Percentiles rank a stretch among this genome's conserved stretches.
Evolutionary conservation across 805 yeast genomes (phyloP).

Genomic region (Candida incommunis): DNA sequence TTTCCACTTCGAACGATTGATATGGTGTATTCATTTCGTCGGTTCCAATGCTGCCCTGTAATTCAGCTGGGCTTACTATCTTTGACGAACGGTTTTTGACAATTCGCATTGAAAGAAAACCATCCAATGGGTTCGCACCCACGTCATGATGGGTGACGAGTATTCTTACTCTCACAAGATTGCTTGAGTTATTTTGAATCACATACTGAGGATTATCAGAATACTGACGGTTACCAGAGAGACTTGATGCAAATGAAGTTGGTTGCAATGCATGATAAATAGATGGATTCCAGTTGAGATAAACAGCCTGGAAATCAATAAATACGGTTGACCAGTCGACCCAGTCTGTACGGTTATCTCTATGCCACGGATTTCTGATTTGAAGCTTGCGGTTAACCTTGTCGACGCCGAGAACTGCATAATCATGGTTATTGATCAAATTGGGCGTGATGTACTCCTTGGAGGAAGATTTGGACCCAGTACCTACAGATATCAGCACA

Average conservation of each 20-base stretch:
- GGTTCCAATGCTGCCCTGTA: neutral
- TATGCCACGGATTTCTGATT: neutral
- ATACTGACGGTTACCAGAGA: neutral
- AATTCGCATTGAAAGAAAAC: neutral
- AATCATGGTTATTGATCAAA: neutral
- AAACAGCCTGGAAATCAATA: conserved; percentile 1
- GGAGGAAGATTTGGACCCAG: neutral
- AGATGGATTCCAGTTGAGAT: conserved; percentile 1
- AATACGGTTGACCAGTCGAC: neutral
- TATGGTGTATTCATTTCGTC: neutral
- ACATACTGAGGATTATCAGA: neutral
- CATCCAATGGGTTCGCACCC: neutral
- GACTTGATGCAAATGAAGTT: neutral
- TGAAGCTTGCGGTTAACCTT: neutral
- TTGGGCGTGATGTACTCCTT: neutral
- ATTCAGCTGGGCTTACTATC: neutral
- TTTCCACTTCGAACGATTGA: neutral
- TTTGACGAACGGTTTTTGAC: neutral
- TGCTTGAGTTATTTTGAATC: neutral
- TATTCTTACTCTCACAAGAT: neutral
- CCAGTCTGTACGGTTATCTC: neutral
- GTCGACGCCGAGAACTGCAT: neutral
- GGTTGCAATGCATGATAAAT: conserved; percentile 1
- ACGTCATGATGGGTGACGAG: neutral
- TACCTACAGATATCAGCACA: neutral